These are phyloP conservation scores for Fusarium haematococcum DNA, from an alignment of 2,329 filamentous ascomycete species.

Conservation along the genomic window DNA sequence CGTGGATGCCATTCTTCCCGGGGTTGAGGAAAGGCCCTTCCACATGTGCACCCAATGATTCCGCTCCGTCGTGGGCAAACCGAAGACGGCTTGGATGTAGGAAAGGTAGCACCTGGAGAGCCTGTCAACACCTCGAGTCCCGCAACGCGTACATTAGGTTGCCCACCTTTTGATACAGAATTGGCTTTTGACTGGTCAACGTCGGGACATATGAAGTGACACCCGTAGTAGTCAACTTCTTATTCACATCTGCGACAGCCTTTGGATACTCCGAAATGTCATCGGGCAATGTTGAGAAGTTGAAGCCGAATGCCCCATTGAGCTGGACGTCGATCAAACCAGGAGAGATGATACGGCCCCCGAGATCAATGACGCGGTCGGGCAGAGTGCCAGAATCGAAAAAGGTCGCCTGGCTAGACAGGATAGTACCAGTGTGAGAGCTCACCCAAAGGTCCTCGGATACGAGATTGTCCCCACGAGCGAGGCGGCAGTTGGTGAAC, in stretches of 20 bases:
- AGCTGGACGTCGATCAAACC: slow-evolving; percentile 93
- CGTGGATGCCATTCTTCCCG: slow-evolving; percentile 89
- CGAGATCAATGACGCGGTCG: slow-evolving; percentile 81
- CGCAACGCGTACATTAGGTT: not conserved
- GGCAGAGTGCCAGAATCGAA: slow-evolving; percentile 77
- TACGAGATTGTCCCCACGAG: slow-evolving; percentile 75
- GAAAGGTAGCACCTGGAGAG: slow-evolving; percentile 73
- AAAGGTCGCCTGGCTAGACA: slow-evolving; percentile 75
- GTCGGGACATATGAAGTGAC: slow-evolving; percentile 92
- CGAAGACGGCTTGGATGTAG: slow-evolving; percentile 76
- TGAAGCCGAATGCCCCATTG: slow-evolving; percentile 93
- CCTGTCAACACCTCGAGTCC: slow-evolving; percentile 24
- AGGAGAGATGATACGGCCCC: slow-evolving; percentile 84
- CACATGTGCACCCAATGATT: slow-evolving; percentile 89
- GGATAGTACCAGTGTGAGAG: slow-evolving; percentile 82
- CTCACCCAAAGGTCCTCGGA: slow-evolving; percentile 90
- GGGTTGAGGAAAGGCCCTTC: slow-evolving; percentile 91
- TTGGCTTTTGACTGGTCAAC: slow-evolving; percentile 81
- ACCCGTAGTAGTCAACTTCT: slow-evolving; percentile 78
- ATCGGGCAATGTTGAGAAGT: slow-evolving; percentile 82
- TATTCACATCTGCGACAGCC: slow-evolving; percentile 78
- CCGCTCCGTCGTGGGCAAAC: slow-evolving; percentile 76
- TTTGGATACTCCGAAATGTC: slow-evolving; percentile 77
- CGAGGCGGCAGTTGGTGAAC: slow-evolving; percentile 87
- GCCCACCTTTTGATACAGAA: slow-evolving; percentile 81